Evolutionary conservation across 352 stramenopile genomes (phyloP).

Genomic region (Globisporangium canariense): DNA sequence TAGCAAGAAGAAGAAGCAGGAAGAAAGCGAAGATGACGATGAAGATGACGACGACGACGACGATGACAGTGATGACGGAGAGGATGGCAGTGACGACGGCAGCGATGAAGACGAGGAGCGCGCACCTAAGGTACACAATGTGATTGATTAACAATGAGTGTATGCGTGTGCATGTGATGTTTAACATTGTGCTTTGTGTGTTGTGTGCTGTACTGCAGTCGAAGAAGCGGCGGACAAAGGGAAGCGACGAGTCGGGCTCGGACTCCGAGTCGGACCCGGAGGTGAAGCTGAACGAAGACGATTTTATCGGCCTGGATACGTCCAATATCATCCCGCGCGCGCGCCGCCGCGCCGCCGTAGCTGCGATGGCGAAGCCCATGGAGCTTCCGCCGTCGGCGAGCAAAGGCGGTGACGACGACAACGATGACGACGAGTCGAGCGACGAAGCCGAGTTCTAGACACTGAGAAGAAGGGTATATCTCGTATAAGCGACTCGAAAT

Average conservation of each 20-base stretch:
- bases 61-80: slow-evolving; percentile 37
- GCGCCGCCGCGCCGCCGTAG: slow-evolving; percentile 63
- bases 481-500: background rate
- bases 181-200: background rate
- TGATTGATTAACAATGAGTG: background rate
- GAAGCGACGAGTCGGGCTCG: slow-evolving; percentile 60
- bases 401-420: slow-evolving; percentile 18
- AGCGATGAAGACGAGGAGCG: slow-evolving; percentile 47
- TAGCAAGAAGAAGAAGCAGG: slow-evolving; percentile 17
- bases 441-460: slow-evolving; percentile 85
- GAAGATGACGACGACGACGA: slow-evolving; percentile 51
- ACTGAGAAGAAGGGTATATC: background rate
- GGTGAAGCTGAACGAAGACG: slow-evolving; percentile 85
- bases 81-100: slow-evolving; percentile 27
- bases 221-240: slow-evolving; percentile 69
- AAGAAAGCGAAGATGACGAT: slow-evolving; percentile 43
- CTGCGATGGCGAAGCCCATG: slow-evolving; percentile 61
- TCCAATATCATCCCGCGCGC: slow-evolving; percentile 84
- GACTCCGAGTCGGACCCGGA: slow-evolving; percentile 65
- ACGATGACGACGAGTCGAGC: slow-evolving; percentile 74
- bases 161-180: background rate
- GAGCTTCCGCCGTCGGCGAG: slow-evolving; percentile 39
- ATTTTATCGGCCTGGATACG: slow-evolving; percentile 80
- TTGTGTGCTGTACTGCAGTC: slow-evolving; percentile 16
- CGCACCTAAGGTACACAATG: slow-evolving; percentile 28